Evolutionary conservation across 495 filamentous ascomycete genomes (phyloP).

Genomic region (Podospora pseudoanserina): DNA sequence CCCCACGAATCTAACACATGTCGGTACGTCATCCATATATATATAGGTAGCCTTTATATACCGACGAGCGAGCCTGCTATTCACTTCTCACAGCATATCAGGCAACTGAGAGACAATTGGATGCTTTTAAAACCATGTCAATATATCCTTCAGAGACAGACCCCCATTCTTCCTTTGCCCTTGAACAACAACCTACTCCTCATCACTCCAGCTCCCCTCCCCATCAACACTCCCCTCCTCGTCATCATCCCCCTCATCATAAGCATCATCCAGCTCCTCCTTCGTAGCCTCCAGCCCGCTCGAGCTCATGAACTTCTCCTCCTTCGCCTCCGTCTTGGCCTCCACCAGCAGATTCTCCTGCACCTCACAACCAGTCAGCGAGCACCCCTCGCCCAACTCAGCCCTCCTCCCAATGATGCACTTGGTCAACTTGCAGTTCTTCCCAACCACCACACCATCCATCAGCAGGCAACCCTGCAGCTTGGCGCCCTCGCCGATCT

Average conservation of each 20-base stretch:
- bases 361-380: slow-evolving; percentile 82
- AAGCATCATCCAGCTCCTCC: slow-evolving; percentile 45
- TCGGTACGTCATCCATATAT: too few species aligned
- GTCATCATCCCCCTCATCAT: slow-evolving; percentile 34
- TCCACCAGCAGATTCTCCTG: slow-evolving; percentile 82
- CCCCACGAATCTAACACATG: too few species aligned
- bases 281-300: slow-evolving; percentile 65
- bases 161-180: not conserved
- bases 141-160: too few species aligned
- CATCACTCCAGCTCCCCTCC: slow-evolving; percentile 14
- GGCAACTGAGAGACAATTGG: too few species aligned
- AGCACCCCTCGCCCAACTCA: slow-evolving; percentile 70
- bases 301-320: slow-evolving; percentile 81
- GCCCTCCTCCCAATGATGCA: slow-evolving; percentile 76
- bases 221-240: slow-evolving; percentile 13
- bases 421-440: slow-evolving; percentile 70
- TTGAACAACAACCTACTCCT: not conserved
- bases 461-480: slow-evolving; percentile 81
- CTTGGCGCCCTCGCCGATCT: slow-evolving; percentile 75
- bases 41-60: too few species aligned
- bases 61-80: too few species aligned
- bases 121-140: not conserved
- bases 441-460: slow-evolving; percentile 80
- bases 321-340: slow-evolving; percentile 76
- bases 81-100: too few species aligned